Percentiles rank a stretch among this genome's conserved stretches.
These are phyloP conservation scores for Sugiyamaella lignohabitans DNA, from an alignment of 805 yeast species.

Conservation along the genomic window DNA sequence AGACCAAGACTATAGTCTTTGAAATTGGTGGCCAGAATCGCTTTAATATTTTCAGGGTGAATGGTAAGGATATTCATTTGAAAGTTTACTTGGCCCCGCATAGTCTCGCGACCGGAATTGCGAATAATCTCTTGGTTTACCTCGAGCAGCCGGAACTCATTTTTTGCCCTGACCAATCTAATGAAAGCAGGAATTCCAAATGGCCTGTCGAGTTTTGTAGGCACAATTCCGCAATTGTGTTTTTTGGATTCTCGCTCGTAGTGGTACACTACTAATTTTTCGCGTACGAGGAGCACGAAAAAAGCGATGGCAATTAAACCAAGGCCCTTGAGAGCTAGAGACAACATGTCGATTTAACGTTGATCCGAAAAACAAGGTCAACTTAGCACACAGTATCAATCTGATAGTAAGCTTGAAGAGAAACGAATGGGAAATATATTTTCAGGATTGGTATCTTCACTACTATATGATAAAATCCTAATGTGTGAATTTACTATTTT, in stretches of 20 bases:
- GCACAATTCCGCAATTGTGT: slow-evolving; percentile 3
- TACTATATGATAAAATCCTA: too few relatives aligned
- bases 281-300: not conserved
- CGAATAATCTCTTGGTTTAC: not conserved
- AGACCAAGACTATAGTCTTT: slow-evolving; percentile 28
- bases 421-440: too few relatives aligned
- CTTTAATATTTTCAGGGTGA: slow-evolving; percentile 31
- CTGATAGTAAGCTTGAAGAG: too few relatives aligned
- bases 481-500: too few relatives aligned
- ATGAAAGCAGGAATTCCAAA: slow-evolving; percentile 8
- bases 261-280: not conserved
- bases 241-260: not conserved
- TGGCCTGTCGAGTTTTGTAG: slow-evolving; percentile 4
- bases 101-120: not conserved
- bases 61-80: slow-evolving; percentile 3
- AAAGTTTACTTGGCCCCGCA: slow-evolving; percentile 5
- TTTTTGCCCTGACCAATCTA: not conserved
- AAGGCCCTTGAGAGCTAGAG: too few relatives aligned
- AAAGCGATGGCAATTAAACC: too few relatives aligned
- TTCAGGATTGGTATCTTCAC: too few relatives aligned
- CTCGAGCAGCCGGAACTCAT: not conserved
- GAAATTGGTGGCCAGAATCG: slow-evolving; percentile 29
- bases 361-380: too few relatives aligned
- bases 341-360: too few relatives aligned
- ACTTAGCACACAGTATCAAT: too few relatives aligned